Base-by-base conservation (phyloP, 2,329 filamentous ascomycete species). In the Sphaerulina musiva region DNA sequence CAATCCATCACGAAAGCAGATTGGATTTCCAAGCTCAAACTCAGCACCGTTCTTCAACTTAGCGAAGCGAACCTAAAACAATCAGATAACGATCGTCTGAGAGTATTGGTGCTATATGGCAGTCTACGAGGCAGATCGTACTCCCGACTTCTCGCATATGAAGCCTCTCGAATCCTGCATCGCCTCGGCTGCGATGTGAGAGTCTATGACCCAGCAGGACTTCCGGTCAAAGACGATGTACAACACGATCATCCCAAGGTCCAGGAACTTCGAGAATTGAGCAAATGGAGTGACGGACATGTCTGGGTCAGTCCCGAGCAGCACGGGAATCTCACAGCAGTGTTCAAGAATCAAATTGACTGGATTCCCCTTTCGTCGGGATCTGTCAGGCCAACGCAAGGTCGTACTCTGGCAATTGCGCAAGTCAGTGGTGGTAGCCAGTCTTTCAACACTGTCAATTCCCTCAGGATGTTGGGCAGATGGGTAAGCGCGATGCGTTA, bases 271-370 rank as follows among this genome's bases (percentile, higher is more conserved):
- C 75, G 83, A 3, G 73, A 77, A 6, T 72, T 86, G 1, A 82
- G 79, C 58, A 70, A 67, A 9, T 87, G 83, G 83, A 83, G 80
- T 51, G 82, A 86, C 61, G 83, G 82, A 0, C 83, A 86, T 61
- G 62, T 86, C 12, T 86, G 83, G 83, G 71, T 83, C 8, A 80
- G 78, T 7, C 82, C 82, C 0, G 83, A 86, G 63, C 83, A 86
- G 68, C 83, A 86, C 58, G 83, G 83, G 0, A 84, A 81, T 59
- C 60, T 85, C 40, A 85, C 82, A 0, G 81, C 77, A 3, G 79
- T 85, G 0, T 86, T 86, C 74, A 86, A 86, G 59, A 83, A 84
- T 59, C 82, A 86, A 59, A 85, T 86, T 46, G 83, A 86, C 66
- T 86, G 83, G 84, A 83, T 86, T 39, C 83, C 83, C 0, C 71